These are phyloP conservation scores for Xylaria bambusicola DNA, from an alignment of 495 filamentous ascomycete genomes.

Conservation along the genomic window DNA sequence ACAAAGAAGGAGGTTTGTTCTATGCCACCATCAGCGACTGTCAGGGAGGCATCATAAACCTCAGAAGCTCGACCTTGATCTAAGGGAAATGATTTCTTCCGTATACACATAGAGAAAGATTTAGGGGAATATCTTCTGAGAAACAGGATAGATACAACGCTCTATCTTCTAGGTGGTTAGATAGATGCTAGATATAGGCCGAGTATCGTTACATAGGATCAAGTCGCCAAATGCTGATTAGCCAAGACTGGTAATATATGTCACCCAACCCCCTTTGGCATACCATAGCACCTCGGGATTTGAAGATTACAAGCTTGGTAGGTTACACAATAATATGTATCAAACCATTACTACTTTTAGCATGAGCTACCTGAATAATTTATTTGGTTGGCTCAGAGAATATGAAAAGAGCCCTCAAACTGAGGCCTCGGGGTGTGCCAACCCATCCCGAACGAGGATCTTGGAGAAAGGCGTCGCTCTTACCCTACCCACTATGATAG, in stretches of 20 bases:
- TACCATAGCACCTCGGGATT: slow-evolving; percentile 2
- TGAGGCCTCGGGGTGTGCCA: not conserved
- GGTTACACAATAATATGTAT: not conserved
- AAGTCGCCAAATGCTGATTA: not conserved
- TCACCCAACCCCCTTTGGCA: not conserved
- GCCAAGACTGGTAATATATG: not conserved
- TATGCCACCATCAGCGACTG: too few species aligned
- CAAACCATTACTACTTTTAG: slow-evolving; percentile 2
- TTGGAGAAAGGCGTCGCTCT: not conserved
- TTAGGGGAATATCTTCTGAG: too few species aligned
- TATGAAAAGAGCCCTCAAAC: not conserved
- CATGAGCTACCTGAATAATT: not conserved
- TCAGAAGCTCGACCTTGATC: too few species aligned
- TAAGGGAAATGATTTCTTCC: too few species aligned
- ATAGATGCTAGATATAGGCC: too few species aligned
- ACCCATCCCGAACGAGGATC: not conserved
- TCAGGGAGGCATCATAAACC: too few species aligned
- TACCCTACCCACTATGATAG: slow-evolving; percentile 7
- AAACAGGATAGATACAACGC: too few species aligned
- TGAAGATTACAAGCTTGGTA: not conserved
- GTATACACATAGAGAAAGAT: too few species aligned
- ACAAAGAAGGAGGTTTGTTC: too few species aligned
- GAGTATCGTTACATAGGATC: too few species aligned
- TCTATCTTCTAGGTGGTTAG: too few species aligned
- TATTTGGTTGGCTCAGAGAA: not conserved